Conservation (phyloP, 148 eudicot genomes). For the Camellia granthamiana region DNA sequence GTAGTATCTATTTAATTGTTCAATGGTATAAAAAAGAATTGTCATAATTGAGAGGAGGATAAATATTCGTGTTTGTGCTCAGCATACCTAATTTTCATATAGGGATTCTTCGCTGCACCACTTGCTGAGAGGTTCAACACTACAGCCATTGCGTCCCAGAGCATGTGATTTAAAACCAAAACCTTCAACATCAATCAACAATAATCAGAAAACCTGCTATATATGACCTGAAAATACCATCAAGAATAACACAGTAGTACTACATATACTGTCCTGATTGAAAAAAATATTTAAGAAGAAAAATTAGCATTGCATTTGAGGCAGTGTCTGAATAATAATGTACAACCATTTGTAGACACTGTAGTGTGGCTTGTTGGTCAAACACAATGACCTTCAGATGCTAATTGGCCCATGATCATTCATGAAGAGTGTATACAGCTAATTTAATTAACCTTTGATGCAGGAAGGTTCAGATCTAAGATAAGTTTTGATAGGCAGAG, state of each 20-base stretch:
- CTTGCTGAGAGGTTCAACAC: too few species aligned
- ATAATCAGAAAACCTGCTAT: background rate
- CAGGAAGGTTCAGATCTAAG: background rate
- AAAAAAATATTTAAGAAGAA: background rate
- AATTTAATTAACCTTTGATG: background rate
- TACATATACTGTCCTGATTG: background rate
- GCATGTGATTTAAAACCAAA: background rate
- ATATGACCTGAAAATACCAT: background rate
- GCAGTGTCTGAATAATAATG: background rate
- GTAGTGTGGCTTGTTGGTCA: background rate
- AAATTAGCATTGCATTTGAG: background rate
- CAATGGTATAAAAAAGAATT: too few species aligned
- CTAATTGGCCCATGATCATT: background rate
- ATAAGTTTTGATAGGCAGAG: background rate
- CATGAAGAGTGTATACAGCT: background rate
- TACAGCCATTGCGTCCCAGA: background rate
- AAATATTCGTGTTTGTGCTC: background rate
- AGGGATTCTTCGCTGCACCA: background rate
- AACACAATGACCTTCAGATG: background rate
- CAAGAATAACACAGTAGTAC: background rate
- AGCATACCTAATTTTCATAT: background rate
- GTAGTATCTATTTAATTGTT: too few species aligned
- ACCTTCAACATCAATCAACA: background rate
- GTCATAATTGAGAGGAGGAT: background rate
- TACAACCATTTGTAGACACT: background rate